Evolutionary conservation across 148 eudicot species (phyloP).

Genomic region (Gaultheria prostrata): DNA sequence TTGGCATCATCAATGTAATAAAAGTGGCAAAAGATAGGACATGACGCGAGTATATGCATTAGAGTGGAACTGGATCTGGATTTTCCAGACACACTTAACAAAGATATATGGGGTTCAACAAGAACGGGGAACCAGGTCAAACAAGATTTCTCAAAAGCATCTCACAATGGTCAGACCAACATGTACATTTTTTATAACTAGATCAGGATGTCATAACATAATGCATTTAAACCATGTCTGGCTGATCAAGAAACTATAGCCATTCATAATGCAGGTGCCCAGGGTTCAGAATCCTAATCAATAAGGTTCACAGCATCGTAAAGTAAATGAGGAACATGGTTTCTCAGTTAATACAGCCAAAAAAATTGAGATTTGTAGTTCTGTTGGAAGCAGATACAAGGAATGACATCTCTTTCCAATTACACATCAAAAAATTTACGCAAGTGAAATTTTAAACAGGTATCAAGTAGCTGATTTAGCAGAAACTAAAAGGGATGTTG

Average conservation of each 20-base stretch:
- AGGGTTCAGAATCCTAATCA: background rate
- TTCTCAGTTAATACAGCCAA: background rate
- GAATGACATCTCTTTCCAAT: background rate
- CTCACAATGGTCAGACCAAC: background rate
- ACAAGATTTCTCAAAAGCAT: background rate
- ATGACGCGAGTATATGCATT: background rate
- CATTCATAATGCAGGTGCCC: background rate
- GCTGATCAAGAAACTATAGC: background rate
- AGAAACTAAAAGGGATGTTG: background rate
- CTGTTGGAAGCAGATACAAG: background rate
- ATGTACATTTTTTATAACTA: background rate
- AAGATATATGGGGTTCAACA: background rate
- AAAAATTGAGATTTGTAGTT: background rate
- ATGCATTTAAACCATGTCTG: background rate
- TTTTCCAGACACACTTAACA: background rate
- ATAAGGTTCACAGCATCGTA: background rate
- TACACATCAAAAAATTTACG: background rate
- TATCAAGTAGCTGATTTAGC: background rate
- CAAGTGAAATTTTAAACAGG: background rate
- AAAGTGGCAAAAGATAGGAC: background rate
- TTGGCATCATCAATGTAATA: background rate
- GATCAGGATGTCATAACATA: background rate
- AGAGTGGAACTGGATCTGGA: background rate
- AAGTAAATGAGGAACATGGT: background rate
- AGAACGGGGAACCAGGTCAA: background rate